Conservation (phyloP, 2,329 filamentous ascomycete genomes). For the Amesomyces nigricolor region DNA sequence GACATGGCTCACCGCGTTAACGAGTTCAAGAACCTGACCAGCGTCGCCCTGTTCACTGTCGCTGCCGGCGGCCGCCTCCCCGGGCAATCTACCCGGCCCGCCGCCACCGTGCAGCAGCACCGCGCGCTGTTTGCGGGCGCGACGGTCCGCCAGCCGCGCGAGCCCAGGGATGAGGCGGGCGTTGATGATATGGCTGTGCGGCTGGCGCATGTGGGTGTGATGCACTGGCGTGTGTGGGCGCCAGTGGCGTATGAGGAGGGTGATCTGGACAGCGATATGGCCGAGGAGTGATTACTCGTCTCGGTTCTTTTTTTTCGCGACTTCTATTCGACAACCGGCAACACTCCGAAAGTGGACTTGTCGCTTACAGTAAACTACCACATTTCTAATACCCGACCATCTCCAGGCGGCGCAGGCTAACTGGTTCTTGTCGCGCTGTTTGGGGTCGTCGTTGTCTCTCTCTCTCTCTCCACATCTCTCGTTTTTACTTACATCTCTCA, state of each 20-base stretch:
- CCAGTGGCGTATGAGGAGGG: constrained; percentile 59
- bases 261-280: constrained; percentile 19
- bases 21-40: constrained; percentile 48
- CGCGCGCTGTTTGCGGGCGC: constrained; percentile 28
- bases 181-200: constrained; percentile 67
- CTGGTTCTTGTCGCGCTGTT: too few relatives aligned
- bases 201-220: constrained; percentile 72
- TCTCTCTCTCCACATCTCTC: background rate
- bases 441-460: too few relatives aligned
- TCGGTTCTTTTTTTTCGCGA: too few relatives aligned
- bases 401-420: too few relatives aligned
- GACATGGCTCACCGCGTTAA: constrained; percentile 46
- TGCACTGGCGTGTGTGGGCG: constrained; percentile 89
- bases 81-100: constrained; percentile 25
- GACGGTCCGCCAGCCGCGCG: constrained; percentile 28
- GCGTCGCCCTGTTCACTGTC: constrained; percentile 49
- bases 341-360: too few relatives aligned
- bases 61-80: constrained; percentile 48
- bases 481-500: background rate
- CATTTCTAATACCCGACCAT: too few relatives aligned
- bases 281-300: background rate
- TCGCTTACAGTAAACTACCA: too few relatives aligned
- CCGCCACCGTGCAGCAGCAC: constrained; percentile 28
- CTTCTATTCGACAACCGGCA: too few relatives aligned
- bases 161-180: constrained; percentile 47